Evolutionary conservation across 345 rosid species (phyloP).

Genomic region (Pseudoturritis turrita): DNA sequence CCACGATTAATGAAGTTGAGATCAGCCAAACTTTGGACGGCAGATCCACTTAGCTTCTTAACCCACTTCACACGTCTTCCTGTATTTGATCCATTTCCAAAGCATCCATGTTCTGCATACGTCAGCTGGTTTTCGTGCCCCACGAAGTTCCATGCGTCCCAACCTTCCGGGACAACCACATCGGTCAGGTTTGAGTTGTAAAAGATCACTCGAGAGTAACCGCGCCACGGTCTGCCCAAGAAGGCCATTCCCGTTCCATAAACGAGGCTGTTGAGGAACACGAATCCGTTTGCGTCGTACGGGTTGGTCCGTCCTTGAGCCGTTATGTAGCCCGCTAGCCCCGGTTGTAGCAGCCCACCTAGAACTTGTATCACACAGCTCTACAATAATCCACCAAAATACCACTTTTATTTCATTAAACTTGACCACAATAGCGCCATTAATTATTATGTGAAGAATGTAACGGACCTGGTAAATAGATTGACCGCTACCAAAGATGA

Average conservation of each 20-base stretch:
- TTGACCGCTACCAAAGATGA: conserved; percentile 73
- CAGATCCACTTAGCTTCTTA: conserved; percentile 16
- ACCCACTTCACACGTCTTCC: conserved; percentile 43
- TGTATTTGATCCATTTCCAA: conserved; percentile 38
- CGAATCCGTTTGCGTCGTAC: conserved; percentile 39
- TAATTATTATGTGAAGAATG: not conserved
- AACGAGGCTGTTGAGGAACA: conserved; percentile 37
- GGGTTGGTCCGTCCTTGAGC: conserved; percentile 45
- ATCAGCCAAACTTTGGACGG: conserved; percentile 24
- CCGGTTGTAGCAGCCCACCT: conserved; percentile 33
- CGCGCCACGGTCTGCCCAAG: conserved; percentile 58
- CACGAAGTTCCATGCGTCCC: conserved; percentile 41
- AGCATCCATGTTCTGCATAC: conserved; percentile 37
- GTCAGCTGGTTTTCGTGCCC: conserved; percentile 29
- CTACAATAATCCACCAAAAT: conserved; percentile 24
- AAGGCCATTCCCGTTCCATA: conserved; percentile 27
- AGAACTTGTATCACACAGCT: conserved; percentile 44
- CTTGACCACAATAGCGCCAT: not conserved
- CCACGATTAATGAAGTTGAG: conserved; percentile 39
- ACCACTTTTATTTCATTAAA: not conserved
- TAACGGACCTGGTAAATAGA: conserved; percentile 63
- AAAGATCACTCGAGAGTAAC: conserved; percentile 49
- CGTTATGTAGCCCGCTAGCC: conserved; percentile 38
- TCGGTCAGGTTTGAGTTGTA: conserved; percentile 18
- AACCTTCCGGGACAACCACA: conserved; percentile 41